These are phyloP conservation scores for Penicillium glabrum DNA, from an alignment of 2,329 filamentous ascomycete genomes.

Conservation along the genomic window DNA sequence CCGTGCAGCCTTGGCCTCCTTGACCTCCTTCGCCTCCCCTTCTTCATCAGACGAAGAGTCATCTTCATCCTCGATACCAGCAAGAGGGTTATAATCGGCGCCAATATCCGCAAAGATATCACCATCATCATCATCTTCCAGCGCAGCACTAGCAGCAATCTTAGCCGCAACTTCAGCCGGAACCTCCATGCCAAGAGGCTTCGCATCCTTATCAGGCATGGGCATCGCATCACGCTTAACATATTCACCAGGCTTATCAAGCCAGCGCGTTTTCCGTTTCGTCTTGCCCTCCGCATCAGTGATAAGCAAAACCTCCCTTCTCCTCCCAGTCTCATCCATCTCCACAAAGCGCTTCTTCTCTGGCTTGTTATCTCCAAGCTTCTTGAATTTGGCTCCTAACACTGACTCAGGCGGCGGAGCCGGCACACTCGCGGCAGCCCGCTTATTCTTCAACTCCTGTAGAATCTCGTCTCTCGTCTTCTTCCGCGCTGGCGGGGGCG, in stretches of 20 bases:
- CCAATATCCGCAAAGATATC: constrained; percentile 65
- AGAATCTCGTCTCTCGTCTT: constrained; percentile 60
- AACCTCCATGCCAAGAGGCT: constrained; percentile 54
- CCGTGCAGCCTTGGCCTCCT: constrained; percentile 4
- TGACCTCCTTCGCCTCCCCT: constrained; percentile 28
- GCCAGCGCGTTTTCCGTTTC: constrained; percentile 61
- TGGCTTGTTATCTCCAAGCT: constrained; percentile 47
- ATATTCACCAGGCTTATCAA: constrained; percentile 38
- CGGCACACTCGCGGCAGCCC: constrained; percentile 43
- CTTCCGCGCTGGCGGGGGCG: constrained; percentile 46
- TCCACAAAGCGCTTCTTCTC: constrained; percentile 56
- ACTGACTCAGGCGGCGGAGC: constrained; percentile 47
- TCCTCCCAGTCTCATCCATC: constrained; percentile 52
- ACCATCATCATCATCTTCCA: constrained; percentile 51
- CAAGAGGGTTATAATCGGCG: constrained; percentile 61
- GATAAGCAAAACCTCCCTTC: constrained; percentile 59
- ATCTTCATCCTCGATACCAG: constrained; percentile 50
- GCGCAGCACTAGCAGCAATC: constrained; percentile 26
- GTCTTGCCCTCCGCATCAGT: constrained; percentile 61
- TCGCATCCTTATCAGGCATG: constrained; percentile 45
- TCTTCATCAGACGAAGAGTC: constrained; percentile 45
- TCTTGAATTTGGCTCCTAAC: constrained; percentile 57
- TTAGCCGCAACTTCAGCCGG: constrained; percentile 43
- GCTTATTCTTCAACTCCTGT: constrained; percentile 58
- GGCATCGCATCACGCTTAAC: constrained; percentile 28